phyloP scores from a whole-genome alignment of 2,329 filamentous ascomycete species.

The Pleurostoma richardsiae region DNA sequence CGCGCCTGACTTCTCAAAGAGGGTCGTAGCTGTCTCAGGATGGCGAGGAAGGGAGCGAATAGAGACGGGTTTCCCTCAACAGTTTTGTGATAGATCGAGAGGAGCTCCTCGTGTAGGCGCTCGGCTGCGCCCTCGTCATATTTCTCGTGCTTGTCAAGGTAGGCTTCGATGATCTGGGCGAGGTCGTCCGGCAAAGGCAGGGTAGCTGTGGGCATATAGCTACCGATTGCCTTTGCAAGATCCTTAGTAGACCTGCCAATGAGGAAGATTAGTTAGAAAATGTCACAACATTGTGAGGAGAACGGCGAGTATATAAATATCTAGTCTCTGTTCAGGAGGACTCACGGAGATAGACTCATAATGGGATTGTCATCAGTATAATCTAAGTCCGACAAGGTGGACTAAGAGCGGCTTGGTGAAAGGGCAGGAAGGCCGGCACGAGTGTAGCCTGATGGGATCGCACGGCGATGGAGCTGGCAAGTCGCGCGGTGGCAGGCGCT shows the following conservation, averaged over 20 bases:
- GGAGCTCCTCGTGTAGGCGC: constrained; percentile 68
- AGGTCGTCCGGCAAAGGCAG: constrained; percentile 65
- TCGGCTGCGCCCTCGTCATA: constrained; percentile 66
- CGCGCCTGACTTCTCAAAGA: constrained; percentile 58
- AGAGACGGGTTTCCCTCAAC: constrained; percentile 52
- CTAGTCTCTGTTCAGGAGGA: too few relatives aligned
- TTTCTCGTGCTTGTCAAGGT: constrained; percentile 62
- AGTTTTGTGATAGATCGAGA: constrained; percentile 59
- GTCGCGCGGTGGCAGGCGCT: too few relatives aligned
- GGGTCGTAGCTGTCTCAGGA: constrained; percentile 60
- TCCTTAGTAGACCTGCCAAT: constrained; percentile 51
- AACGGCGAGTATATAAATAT: too few relatives aligned
- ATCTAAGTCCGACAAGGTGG: too few relatives aligned
- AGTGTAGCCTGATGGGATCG: too few relatives aligned
- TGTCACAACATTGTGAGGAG: too few relatives aligned
- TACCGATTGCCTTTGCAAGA: constrained; percentile 51
- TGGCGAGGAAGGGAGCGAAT: constrained; percentile 62
- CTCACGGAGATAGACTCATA: too few relatives aligned
- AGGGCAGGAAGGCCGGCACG: too few relatives aligned
- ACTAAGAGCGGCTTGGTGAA: too few relatives aligned
- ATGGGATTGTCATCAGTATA: too few relatives aligned
- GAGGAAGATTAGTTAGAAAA: neutral
- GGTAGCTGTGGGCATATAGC: constrained; percentile 41
- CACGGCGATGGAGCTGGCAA: too few relatives aligned
- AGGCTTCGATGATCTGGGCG: constrained; percentile 55